phyloP scores from a whole-genome alignment of 2,329 filamentous ascomycete species.

The Sporothrix luriei region DNA sequence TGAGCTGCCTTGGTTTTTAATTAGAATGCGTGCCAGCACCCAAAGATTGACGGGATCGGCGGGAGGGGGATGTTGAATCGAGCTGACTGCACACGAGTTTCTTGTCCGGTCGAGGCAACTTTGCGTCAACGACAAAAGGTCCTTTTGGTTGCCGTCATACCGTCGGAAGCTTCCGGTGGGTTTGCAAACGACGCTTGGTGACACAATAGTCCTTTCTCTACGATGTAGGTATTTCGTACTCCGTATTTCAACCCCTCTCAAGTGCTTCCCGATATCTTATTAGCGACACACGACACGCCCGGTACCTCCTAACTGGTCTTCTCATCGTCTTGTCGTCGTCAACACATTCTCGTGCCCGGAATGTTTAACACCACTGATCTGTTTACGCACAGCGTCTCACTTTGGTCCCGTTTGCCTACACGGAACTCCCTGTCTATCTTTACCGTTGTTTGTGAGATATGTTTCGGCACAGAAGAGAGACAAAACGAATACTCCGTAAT shows the following conservation, averaged over 20 bases:
- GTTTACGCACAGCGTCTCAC: too few relatives aligned
- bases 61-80: not conserved
- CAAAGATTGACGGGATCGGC: slow-evolving; percentile 14
- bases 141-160: not conserved
- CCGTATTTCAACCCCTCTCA: not conserved
- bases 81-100: not conserved
- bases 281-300: not conserved
- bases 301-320: not conserved
- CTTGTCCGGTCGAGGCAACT: not conserved
- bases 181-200: not conserved
- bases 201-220: not conserved
- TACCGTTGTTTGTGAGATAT: not conserved
- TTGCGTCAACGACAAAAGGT: not conserved
- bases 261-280: not conserved
- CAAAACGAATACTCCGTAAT: not conserved
- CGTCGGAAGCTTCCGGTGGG: slow-evolving; percentile 14
- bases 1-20: slow-evolving; percentile 13
- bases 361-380: too few relatives aligned
- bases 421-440: not conserved
- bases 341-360: not conserved
- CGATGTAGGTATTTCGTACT: not conserved
- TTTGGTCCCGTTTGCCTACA: not conserved
- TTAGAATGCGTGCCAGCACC: not conserved
- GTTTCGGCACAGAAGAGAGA: not conserved
- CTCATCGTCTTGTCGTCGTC: not conserved